A percentile compares a stretch with the other conserved stretches of the same genome.
phyloP scores from a whole-genome alignment of 805 yeast species.

The Zygoascus flipseniorum region DNA sequence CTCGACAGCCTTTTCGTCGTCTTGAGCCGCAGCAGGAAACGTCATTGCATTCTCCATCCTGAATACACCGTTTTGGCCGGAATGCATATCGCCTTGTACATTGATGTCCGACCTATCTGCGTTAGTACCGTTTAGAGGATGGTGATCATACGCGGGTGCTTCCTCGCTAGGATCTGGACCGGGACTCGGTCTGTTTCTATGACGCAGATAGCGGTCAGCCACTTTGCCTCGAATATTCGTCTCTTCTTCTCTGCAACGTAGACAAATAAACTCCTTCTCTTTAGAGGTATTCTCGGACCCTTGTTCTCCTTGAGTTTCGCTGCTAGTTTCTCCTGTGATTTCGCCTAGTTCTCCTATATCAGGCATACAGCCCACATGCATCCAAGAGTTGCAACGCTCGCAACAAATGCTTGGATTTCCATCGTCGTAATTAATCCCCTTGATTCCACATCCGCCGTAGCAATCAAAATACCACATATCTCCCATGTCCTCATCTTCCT shows the following conservation, averaged over 20 bases:
- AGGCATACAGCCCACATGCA: slow-evolving; percentile 31
- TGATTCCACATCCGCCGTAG: slow-evolving; percentile 27
- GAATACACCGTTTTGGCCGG: too few relatives aligned
- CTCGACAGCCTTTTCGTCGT: too few relatives aligned
- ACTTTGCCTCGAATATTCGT: background rate
- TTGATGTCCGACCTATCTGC: too few relatives aligned
- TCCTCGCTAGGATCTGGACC: too few relatives aligned
- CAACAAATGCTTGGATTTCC: slow-evolving; percentile 31
- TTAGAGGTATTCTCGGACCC: background rate
- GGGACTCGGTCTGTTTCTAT: background rate
- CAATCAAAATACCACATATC: slow-evolving; percentile 34
- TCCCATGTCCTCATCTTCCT: slow-evolving; percentile 2
- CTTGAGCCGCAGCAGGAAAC: too few relatives aligned
- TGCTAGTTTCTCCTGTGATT: background rate
- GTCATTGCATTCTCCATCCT: too few relatives aligned
- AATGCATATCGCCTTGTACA: too few relatives aligned
- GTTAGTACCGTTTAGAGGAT: too few relatives aligned
- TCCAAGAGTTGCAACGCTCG: slow-evolving; percentile 33
- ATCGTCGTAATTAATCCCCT: slow-evolving; percentile 33
- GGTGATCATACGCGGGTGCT: too few relatives aligned
- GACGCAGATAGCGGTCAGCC: background rate
- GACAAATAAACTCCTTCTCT: background rate
- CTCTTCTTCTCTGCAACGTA: background rate
- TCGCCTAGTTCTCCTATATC: slow-evolving; percentile 8
- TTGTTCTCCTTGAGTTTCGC: background rate